Conservation (phyloP, 1,284 basidiomycete genomes). For the Schizopora paradoxa region DNA sequence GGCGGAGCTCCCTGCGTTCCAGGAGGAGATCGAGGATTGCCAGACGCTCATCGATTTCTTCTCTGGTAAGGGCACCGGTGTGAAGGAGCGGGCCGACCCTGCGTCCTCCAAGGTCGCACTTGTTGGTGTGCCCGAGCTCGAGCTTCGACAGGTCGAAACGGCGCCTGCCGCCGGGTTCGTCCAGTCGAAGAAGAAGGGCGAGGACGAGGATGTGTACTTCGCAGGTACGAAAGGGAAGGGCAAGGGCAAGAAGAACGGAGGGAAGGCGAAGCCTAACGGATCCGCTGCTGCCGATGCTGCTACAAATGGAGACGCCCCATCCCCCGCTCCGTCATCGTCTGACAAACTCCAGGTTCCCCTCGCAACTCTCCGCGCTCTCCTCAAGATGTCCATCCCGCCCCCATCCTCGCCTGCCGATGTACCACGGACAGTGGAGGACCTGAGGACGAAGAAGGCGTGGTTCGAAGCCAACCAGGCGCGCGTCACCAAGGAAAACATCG, state of each 20-base stretch:
- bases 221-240: conserved; percentile 61
- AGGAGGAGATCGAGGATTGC: conserved; percentile 94
- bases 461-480: conserved; percentile 75
- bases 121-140: conserved; percentile 75
- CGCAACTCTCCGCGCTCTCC: conserved; percentile 80
- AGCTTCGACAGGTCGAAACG: conserved; percentile 79
- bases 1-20: conserved; percentile 86
- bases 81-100: conserved; percentile 35
- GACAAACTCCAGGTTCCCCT: conserved; percentile 77
- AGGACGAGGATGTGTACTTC: conserved; percentile 83
- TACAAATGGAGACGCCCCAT: conserved; percentile 31
- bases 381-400: conserved; percentile 86
- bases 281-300: conserved; percentile 23
- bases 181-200: conserved; percentile 88
- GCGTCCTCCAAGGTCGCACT: conserved; percentile 42
- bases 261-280: conserved; percentile 30
- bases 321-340: conserved; percentile 26
- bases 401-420: conserved; percentile 78
- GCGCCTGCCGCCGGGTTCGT: conserved; percentile 65
- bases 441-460: conserved; percentile 95
- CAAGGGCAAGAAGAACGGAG: conserved; percentile 61
- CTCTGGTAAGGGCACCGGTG: conserved; percentile 61
- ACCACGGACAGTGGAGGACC: conserved; percentile 80
- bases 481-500: conserved; percentile 66
- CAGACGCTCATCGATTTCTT: conserved; percentile 91